Evolutionary conservation across 306 rosid genomes (phyloP), one percentile per base, ranked within the genome.

Genomic region (Glycine tomentella): DNA sequence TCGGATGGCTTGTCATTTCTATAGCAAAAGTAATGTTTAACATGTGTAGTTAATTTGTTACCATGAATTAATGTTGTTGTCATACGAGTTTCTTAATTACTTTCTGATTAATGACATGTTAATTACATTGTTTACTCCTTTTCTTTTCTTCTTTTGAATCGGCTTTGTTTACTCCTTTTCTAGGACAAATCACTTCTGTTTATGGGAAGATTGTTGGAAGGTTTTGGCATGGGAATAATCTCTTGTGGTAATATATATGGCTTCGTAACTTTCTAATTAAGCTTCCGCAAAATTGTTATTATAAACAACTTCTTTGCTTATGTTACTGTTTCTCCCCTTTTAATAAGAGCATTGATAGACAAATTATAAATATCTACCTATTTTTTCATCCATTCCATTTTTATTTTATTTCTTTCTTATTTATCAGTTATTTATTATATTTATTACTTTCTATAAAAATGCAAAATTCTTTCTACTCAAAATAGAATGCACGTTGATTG

Each of bases 161-260:
- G 31, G 31, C 31, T 25, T 52, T 68, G 1, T 51, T 59, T 57
- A 36, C 74, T 44, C 4, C 6, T 79, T 72, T 74, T 80, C 12
- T 83, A 93, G 92, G 96, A 91, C 58, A n/a, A 87, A 0, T 90
- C 97, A 7, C 88, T 91, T 79, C 72, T 91, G 14, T 91, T 74
- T 74, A 69, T 93, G 86, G 97, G 96, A 69, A 88, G 97, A 76
- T 74, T 91, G 59, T 16, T 93, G 80, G 96, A 88, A 88, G 97
- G 97, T 62, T 93, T 93, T 88, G 97, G 96, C 6, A 94, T 93
- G 31, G 97, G 97, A 52, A 91, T 93, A 61, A 90, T 93, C 79
- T 93, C 97, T 12, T 61, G 92, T 90, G 96, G 96, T 92, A 86
- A 36, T 25, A n/a, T n/a, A n/a, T n/a, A n/a, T n/a, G n/a, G n/a